Conservation (phyloP, 2,329 filamentous ascomycete species). For the Epichloe gansuensis region DNA sequence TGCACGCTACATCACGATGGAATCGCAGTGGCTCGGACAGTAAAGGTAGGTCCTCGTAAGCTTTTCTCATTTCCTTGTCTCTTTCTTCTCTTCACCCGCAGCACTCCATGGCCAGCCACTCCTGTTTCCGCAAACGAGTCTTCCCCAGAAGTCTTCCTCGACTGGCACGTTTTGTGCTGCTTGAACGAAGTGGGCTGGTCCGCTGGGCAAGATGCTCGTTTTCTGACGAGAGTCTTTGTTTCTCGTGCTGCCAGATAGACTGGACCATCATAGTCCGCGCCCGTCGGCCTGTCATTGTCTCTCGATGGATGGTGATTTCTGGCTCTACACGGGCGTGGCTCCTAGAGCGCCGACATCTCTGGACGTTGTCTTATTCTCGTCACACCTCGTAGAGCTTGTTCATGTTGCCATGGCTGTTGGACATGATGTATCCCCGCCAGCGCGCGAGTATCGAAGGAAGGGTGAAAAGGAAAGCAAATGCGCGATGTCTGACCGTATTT, state of each 20-base stretch:
- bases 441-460: too few relatives aligned
- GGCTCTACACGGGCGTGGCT: constrained; percentile 36
- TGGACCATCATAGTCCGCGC: constrained; percentile 44
- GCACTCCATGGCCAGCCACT: constrained; percentile 20
- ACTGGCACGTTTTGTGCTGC: constrained; percentile 24
- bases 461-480: too few relatives aligned
- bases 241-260: constrained; percentile 29
- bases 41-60: constrained; percentile 1
- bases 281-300: constrained; percentile 19
- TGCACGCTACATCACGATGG: not conserved
- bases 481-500: too few relatives aligned
- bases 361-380: not conserved
- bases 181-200: constrained; percentile 25
- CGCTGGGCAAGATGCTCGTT: constrained; percentile 10
- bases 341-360: constrained; percentile 35
- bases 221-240: constrained; percentile 5
- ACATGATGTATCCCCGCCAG: too few relatives aligned
- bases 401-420: too few relatives aligned
- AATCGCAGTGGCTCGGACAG: not conserved
- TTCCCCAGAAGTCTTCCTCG: constrained; percentile 23
- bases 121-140: constrained; percentile 19
- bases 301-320: constrained; percentile 3
- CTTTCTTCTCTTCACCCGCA: constrained; percentile 9
- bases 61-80: not conserved
- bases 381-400: too few relatives aligned